Conservation (phyloP, 257 asterid species). For the Nicotiana sylvestris region DNA sequence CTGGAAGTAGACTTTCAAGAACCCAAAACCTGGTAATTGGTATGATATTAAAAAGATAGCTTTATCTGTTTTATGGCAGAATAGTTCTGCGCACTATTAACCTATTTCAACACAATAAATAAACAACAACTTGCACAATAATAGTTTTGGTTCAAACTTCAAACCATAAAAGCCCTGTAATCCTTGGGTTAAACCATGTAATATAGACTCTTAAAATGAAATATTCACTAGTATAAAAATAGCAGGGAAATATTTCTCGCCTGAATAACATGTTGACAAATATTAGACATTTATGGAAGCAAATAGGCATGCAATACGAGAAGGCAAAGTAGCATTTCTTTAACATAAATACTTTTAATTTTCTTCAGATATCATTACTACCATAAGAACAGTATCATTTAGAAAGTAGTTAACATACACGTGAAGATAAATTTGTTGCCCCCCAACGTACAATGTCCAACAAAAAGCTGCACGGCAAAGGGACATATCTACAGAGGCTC, state of each 20-base stretch:
- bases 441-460: neutral
- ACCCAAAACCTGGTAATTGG: neutral
- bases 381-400: neutral
- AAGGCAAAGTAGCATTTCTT: conserved; percentile 3
- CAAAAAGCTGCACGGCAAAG: neutral
- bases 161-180: neutral
- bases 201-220: neutral
- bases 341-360: neutral
- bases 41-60: neutral
- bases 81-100: neutral
- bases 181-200: neutral
- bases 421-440: neutral
- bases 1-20: neutral
- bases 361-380: neutral
- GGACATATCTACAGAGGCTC: neutral
- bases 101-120: neutral
- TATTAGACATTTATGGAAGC: neutral
- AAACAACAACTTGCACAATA: neutral
- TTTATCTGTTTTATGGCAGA: neutral
- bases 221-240: neutral
- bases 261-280: neutral
- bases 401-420: conserved; percentile 2
- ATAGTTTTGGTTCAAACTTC: neutral
- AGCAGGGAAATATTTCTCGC: neutral
- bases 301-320: neutral